Percentiles rank a stretch among this genome's conserved stretches.
phyloP scores from a whole-genome alignment of 2,329 filamentous ascomycete species.

The Fusarium oligoseptatum region DNA sequence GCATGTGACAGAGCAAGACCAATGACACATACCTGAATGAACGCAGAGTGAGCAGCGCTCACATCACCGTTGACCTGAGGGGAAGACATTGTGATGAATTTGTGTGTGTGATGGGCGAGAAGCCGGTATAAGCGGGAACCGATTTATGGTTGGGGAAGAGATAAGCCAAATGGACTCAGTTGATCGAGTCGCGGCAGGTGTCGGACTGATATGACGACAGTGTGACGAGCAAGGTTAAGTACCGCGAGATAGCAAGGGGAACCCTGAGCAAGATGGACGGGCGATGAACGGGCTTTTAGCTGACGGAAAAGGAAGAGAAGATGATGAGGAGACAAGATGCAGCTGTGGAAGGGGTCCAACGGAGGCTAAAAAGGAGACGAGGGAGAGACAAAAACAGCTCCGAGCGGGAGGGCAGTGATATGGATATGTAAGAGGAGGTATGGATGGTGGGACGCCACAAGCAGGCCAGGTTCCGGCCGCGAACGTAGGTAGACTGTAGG shows the following conservation, averaged over 20 bases:
- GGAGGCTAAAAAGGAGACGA: constrained; percentile 41
- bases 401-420: constrained; percentile 7
- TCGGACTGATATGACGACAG: constrained; percentile 21
- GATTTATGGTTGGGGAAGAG: constrained; percentile 8
- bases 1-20: neutral
- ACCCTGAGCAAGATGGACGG: constrained; percentile 13
- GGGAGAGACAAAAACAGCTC: constrained; percentile 13
- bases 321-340: constrained; percentile 35
- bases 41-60: constrained; percentile 61
- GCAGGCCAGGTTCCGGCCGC: constrained; percentile 21
- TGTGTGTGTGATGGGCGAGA: constrained; percentile 24
- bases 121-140: constrained; percentile 10
- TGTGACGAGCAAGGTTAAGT: constrained; percentile 20
- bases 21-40: constrained; percentile 59
- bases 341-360: constrained; percentile 38
- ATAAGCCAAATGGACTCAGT: constrained; percentile 26
- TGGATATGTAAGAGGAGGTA: constrained; percentile 20
- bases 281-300: constrained; percentile 12
- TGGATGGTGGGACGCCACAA: constrained; percentile 44
- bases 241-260: constrained; percentile 8
- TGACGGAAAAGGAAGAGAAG: constrained; percentile 9
- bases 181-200: constrained; percentile 6
- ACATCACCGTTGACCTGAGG: constrained; percentile 66
- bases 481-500: constrained; percentile 8
- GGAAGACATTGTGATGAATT: constrained; percentile 53